Evolutionary conservation across 306 rosid genomes (phyloP).

Genomic region (Hippophae tibetana): DNA sequence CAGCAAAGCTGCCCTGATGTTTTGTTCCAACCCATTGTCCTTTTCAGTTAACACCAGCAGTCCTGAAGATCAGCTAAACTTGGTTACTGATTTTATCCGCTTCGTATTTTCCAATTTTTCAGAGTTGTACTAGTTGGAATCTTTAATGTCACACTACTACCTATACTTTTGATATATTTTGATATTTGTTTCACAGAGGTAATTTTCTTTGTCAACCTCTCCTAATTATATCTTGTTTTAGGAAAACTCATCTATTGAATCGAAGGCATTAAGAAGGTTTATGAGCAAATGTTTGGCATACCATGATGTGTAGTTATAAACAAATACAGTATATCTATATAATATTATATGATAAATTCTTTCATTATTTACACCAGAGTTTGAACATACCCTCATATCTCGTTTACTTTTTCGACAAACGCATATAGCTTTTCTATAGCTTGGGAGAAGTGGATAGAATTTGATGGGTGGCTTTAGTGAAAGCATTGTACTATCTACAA

Average conservation of each 20-base stretch:
- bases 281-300: no score
- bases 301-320: no score
- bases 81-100: slow-evolving; percentile 17
- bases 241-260: no score
- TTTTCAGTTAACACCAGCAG: slow-evolving; percentile 21
- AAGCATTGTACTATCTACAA: neutral
- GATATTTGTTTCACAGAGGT: neutral
- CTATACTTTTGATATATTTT: neutral
- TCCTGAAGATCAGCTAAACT: slow-evolving; percentile 18
- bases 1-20: neutral
- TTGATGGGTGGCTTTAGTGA: slow-evolving; percentile 13
- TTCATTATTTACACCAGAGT: no score
- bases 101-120: slow-evolving; percentile 5
- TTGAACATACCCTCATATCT: no score
- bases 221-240: no score
- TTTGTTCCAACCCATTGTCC: slow-evolving; percentile 17
- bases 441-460: neutral
- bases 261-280: no score
- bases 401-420: no score
- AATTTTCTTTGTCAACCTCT: no score
- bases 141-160: slow-evolving; percentile 1
- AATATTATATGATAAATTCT: no score
- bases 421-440: no score
- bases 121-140: slow-evolving; percentile 17
- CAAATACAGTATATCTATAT: no score